Evolutionary conservation across 2,329 filamentous ascomycete genomes (phyloP).

Genomic region (Aplosporella prunicola): DNA sequence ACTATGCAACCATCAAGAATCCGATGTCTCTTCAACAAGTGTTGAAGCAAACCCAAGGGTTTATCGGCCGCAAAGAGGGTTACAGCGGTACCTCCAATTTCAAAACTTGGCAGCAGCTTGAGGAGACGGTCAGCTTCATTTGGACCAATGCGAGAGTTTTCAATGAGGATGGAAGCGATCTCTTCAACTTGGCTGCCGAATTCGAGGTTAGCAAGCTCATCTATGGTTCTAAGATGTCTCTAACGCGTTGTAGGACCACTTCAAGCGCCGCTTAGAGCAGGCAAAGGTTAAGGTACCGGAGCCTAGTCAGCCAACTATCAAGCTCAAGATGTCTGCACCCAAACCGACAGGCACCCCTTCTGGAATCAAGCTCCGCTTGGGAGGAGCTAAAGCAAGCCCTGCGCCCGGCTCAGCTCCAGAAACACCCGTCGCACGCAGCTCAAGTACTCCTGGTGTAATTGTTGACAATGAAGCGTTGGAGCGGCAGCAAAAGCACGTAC

Average conservation of each 20-base stretch:
- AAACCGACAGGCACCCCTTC: conserved; percentile 21
- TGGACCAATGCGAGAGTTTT: conserved; percentile 85
- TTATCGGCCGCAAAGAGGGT: conserved; percentile 53
- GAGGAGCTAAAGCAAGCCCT: conserved; percentile 35
- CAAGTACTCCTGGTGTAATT: conserved; percentile 39
- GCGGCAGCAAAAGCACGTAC: conserved; percentile 43
- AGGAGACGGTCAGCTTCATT: conserved; percentile 67
- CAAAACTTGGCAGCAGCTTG: conserved; percentile 74
- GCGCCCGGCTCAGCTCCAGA: conserved; percentile 23
- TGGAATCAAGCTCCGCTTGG: conserved; percentile 59
- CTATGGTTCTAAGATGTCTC: not conserved
- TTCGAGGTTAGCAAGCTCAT: conserved; percentile 60
- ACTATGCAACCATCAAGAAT: conserved; percentile 74
- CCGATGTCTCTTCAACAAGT: conserved; percentile 71
- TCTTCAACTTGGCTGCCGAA: conserved; percentile 65
- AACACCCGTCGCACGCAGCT: conserved; percentile 30
- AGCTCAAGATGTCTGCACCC: conserved; percentile 53
- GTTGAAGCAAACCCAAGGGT: conserved; percentile 66
- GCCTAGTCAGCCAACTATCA: conserved; percentile 66
- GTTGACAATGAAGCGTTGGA: conserved; percentile 46
- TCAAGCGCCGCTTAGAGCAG: conserved; percentile 57
- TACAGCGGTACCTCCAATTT: conserved; percentile 56
- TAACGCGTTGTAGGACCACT: conserved; percentile 47
- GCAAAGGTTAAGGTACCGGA: conserved; percentile 65
- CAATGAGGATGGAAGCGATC: conserved; percentile 85